Base-by-base conservation (phyloP, 768 basidiomycete genomes). In the Mycena indigotica region DNA sequence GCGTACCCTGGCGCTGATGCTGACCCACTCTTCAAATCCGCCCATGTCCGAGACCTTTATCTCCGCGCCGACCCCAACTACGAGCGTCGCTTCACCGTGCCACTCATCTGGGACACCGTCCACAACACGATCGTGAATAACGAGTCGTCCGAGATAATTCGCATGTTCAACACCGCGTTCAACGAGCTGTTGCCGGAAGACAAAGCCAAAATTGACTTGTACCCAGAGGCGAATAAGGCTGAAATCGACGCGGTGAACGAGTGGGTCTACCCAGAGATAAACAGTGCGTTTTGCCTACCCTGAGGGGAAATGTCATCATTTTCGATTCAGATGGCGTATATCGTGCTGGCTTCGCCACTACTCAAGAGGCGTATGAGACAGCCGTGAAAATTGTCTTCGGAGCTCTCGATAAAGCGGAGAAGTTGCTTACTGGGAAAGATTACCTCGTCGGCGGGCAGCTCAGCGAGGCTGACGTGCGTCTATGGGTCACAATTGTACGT, bases 111-210 rank as follows among this genome's bases (percentile, higher is more conserved):
- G 92, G 97, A 98, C 75, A 95, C 87, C 77, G 91, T 35, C 25
- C 75, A 69, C 40, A 75, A 87, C 44, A 89, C 88, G 38, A 89
- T 98, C 63, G 97, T 99, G 56, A 98, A 94, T 77, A 98, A 98
- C 70, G 96, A 99, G 69, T 89, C 87, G 62, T 86, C 90, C 2
- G 96, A 98, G 74, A 95, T 98, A 69, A 93, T 98, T 67, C 87
- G 96, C 55, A 90, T 96, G 6, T 83, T 98, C 75, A 98, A 99
- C 73, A 80, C 81, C 5, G 87, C 82, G 1, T 95, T 96, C 77
- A 87, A 97, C 69, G 77, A 86, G 21, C 64, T 88, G 19, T 56
- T 97, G 5, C 80, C 90, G 3, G 70, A 77, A 1, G 87, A 84
- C 5, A 77, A 82, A 52, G 81, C 80, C 3, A 68, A 71, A 38